Evolutionary conservation across 164 flowering plant species (phyloP), one percentile per base, ranked within the genome.

Genomic region (Nymphaea thermarum): DNA sequence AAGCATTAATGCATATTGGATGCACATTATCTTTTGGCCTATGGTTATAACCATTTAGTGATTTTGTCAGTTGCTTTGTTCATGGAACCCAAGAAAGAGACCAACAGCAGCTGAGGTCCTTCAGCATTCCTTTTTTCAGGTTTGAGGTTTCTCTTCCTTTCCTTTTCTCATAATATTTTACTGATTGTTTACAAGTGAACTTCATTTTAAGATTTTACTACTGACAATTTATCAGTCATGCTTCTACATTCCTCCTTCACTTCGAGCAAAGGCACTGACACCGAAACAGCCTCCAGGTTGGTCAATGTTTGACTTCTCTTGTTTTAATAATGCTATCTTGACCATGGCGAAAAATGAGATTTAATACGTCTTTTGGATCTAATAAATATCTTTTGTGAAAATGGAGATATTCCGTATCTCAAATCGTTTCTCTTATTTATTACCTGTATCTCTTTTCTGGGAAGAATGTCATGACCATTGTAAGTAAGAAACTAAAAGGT

Each of bases 101-200:
- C 90, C 86, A 45, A 82, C 87, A 55, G 90, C 87, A n/a, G 76
- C 68, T 15, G 84, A 86, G 73, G 90, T 82, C 62, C 84, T 86
- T 68, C 90, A 84, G 65, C 88, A 86, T 76, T 80, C 90, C 63
- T 87, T 87, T 77, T 87, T 87, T 71, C 87, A 84, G 86, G 90
- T 87, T 87, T 71, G 86, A 84, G 86, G 90, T 84, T 4, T 6
- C 12, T 2, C 53, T 61, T 61, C 16, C 64, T 61, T 6, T 90
- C 96, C 81, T 88, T 73, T 25, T 25, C 36, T 66, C 90, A 94
- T 74, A 80, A 90, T 60, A 98, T 98, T 18, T 98, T 98, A 70
- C 84, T 91, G 6, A 93, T 92, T 55, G 94, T 92, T 36, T 4
- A 83, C n/a, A 86, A 82, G 74, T 70, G 86, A 69, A 70, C 36